Conservation (phyloP, 1,284 basidiomycete species). For the Fomitopsis palustris region DNA sequence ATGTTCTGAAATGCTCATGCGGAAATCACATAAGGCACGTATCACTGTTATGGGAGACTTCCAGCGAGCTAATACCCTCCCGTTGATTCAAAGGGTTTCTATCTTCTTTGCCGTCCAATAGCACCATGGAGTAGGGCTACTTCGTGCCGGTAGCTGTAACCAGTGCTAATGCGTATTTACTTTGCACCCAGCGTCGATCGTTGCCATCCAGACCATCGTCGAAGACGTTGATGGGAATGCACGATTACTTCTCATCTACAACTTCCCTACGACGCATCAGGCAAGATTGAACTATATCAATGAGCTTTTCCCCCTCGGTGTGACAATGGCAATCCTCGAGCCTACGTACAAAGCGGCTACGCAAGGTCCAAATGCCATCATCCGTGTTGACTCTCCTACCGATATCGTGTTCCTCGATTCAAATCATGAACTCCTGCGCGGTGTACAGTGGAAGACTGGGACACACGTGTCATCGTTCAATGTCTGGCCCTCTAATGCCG, state of each 20-base stretch:
- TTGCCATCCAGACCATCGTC: constrained; percentile 16
- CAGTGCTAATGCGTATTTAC: not conserved
- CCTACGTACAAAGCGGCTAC: constrained; percentile 26
- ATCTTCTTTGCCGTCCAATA: constrained; percentile 6
- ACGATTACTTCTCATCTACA: constrained; percentile 24
- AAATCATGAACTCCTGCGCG: constrained; percentile 5
- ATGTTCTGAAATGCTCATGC: constrained; percentile 1
- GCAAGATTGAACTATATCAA: constrained; percentile 21
- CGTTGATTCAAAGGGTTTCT: not conserved
- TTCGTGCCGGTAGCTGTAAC: not conserved
- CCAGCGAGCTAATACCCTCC: not conserved
- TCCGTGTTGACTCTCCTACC: constrained; percentile 30
- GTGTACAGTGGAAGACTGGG: constrained; percentile 10
- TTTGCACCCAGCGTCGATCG: constrained; percentile 9
- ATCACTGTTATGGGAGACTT: too few relatives aligned
- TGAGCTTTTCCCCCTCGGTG: constrained; percentile 27
- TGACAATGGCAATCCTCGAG: constrained; percentile 30
- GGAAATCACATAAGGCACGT: not conserved
- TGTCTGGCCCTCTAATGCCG: constrained; percentile 5
- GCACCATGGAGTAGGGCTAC: constrained; percentile 2
- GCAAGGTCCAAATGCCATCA: constrained; percentile 14
- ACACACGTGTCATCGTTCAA: not conserved
- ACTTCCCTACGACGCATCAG: constrained; percentile 23
- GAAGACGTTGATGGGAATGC: constrained; percentile 29
- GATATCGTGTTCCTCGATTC: constrained; percentile 24